These are phyloP conservation scores for Jackrogersella multiformis DNA, from an alignment of 495 filamentous ascomycete species.

Conservation along the genomic window DNA sequence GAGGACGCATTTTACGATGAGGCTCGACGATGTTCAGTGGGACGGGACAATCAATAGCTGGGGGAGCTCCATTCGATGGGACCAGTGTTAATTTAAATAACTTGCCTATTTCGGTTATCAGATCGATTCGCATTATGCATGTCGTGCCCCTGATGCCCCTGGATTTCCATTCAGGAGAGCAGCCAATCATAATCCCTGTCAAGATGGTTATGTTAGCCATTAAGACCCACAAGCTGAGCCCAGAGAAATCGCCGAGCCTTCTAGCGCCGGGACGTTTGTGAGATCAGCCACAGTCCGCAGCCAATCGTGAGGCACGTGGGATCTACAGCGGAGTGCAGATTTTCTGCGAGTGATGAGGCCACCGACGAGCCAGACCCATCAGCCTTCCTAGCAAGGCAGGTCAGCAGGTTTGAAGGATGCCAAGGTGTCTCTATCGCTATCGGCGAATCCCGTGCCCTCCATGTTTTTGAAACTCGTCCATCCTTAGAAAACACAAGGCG, in stretches of 20 bases:
- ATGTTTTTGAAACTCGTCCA: conserved; percentile 1
- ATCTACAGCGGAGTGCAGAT: conserved; percentile 15
- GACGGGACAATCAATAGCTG: neutral
- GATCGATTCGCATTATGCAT: conserved; percentile 20
- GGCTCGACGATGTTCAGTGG: conserved; percentile 1
- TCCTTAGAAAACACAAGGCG: neutral
- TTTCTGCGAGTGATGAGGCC: conserved; percentile 20
- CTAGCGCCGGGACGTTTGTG: conserved; percentile 14
- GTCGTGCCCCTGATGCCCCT: conserved; percentile 24
- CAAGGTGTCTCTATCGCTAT: conserved; percentile 12
- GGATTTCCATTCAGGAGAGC: neutral
- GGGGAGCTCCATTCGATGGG: conserved; percentile 10
- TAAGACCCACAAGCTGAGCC: conserved; percentile 21
- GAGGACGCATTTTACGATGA: conserved; percentile 32
- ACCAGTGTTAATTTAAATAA: conserved; percentile 21
- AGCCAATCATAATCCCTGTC: conserved; percentile 26
- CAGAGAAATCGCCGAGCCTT: conserved; percentile 16
- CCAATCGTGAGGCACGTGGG: conserved; percentile 40
- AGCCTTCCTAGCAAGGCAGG: conserved; percentile 20
- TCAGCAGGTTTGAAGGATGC: conserved; percentile 15
- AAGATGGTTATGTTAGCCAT: conserved; percentile 14
- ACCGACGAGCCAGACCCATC: neutral
- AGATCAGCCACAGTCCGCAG: conserved; percentile 27
- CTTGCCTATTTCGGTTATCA: neutral
- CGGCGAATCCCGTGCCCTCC: conserved; percentile 26